These are phyloP conservation scores for Nemania sp. DNA, from an alignment of 2,329 filamentous ascomycete genomes.

Conservation along the genomic window DNA sequence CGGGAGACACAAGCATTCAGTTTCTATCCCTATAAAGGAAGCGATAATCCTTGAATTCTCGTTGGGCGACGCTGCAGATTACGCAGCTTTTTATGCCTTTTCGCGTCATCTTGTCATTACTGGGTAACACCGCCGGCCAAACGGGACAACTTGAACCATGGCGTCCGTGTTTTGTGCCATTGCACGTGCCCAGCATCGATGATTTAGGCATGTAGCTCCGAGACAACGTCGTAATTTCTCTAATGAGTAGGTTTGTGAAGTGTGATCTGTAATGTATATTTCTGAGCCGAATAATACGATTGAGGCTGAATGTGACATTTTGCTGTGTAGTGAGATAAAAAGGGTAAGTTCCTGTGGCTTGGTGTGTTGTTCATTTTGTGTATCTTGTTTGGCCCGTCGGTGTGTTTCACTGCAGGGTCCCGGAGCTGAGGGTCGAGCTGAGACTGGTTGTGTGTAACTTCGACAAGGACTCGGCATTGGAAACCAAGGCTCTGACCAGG, in stretches of 20 bases:
- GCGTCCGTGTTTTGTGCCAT: constrained; percentile 11
- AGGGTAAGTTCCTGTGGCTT: not conserved
- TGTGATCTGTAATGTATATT: no score
- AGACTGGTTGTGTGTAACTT: constrained; percentile 10
- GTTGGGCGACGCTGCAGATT: not conserved
- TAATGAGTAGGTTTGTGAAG: no score
- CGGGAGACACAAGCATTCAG: no score
- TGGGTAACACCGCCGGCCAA: not conserved
- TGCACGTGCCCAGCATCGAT: constrained; percentile 20
- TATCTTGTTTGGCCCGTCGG: not conserved
- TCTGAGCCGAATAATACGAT: no score
- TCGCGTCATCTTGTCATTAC: not conserved
- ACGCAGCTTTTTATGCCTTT: not conserved
- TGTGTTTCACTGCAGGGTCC: constrained; percentile 14
- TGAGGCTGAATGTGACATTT: no score
- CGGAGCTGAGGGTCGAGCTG: constrained; percentile 8
- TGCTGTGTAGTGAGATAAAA: no score
- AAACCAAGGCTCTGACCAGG: not conserved
- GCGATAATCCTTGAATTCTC: not conserved
- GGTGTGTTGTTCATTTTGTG: not conserved
- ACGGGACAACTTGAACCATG: constrained; percentile 11
- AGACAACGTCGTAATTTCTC: constrained; percentile 10
- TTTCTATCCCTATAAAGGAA: not conserved
- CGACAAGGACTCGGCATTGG: not conserved
- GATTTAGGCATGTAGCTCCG: constrained; percentile 17